phyloP scores from a whole-genome alignment of 306 rosid genomes.

The Arachis stenosperma region DNA sequence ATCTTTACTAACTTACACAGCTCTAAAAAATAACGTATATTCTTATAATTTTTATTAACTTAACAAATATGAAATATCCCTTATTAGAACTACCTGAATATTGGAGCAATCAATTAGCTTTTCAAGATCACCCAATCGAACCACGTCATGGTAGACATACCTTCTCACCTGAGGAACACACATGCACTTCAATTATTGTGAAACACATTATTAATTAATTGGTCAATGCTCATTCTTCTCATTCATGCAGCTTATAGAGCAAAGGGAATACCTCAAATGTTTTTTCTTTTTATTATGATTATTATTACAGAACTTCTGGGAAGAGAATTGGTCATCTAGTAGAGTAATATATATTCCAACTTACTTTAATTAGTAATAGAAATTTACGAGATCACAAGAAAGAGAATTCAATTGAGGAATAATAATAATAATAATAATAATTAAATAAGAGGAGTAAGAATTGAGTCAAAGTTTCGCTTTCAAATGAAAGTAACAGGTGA shows the following conservation, averaged over 20 bases:
- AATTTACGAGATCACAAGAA: too few species aligned
- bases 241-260: too few species aligned
- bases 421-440: conserved; percentile 7
- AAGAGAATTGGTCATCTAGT: too few species aligned
- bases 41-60: background rate
- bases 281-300: too few species aligned
- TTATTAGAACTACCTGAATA: conserved; percentile 63
- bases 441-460: conserved; percentile 22
- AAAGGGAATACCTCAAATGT: too few species aligned
- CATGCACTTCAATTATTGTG: background rate
- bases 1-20: too few species aligned
- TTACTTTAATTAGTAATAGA: too few species aligned
- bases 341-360: too few species aligned
- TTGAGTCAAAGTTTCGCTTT: conserved; percentile 82
- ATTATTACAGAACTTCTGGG: too few species aligned
- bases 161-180: conserved; percentile 72
- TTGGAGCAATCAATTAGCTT: conserved; percentile 86
- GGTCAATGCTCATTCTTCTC: too few species aligned
- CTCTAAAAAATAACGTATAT: background rate
- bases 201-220: too few species aligned
- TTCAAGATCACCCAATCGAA: conserved; percentile 87
- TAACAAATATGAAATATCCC: too few species aligned
- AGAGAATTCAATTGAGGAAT: conserved; percentile 20
- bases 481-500: conserved; percentile 85
- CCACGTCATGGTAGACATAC: conserved; percentile 92